Evolutionary conservation across 2,329 filamentous ascomycete genomes (phyloP).

Genomic region (Microdochium nivale): DNA sequence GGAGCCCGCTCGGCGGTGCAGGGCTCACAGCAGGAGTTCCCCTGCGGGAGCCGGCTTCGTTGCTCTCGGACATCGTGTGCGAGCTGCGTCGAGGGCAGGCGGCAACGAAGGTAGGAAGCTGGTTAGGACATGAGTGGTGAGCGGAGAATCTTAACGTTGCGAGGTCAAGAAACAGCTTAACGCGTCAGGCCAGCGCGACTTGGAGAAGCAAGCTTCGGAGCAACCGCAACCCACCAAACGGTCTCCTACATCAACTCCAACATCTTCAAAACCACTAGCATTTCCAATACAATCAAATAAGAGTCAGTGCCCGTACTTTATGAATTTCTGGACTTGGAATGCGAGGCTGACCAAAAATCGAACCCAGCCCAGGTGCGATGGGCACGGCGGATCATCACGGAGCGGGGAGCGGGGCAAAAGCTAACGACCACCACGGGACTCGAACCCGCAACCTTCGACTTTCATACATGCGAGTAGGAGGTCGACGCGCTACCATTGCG

Average conservation of each 20-base stretch:
- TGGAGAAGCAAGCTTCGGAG: neutral
- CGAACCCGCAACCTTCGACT: constrained; percentile 26
- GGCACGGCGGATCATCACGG: too few species aligned
- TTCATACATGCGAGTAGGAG: constrained; percentile 17
- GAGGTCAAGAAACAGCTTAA: neutral
- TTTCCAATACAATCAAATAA: too few species aligned
- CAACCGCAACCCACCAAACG: too few species aligned
- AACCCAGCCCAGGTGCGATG: too few species aligned
- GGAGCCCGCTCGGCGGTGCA: constrained; percentile 28
- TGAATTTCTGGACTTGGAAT: too few species aligned
- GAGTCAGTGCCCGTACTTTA: too few species aligned
- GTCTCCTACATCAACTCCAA: too few species aligned
- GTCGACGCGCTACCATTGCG: constrained; percentile 21
- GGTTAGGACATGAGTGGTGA: neutral
- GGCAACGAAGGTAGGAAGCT: neutral
- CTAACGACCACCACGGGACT: constrained; percentile 20
- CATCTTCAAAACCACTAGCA: too few species aligned
- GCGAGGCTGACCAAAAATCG: too few species aligned
- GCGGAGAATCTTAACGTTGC: neutral
- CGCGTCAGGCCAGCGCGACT: neutral
- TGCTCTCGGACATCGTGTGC: constrained; percentile 1
- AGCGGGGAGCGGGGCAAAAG: constrained; percentile 2
- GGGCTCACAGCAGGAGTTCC: neutral
- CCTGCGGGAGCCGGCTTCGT: neutral
- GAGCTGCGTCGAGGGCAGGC: neutral